Conservation (phyloP, 345 rosid genomes). For the Ceriops tagal region DNA sequence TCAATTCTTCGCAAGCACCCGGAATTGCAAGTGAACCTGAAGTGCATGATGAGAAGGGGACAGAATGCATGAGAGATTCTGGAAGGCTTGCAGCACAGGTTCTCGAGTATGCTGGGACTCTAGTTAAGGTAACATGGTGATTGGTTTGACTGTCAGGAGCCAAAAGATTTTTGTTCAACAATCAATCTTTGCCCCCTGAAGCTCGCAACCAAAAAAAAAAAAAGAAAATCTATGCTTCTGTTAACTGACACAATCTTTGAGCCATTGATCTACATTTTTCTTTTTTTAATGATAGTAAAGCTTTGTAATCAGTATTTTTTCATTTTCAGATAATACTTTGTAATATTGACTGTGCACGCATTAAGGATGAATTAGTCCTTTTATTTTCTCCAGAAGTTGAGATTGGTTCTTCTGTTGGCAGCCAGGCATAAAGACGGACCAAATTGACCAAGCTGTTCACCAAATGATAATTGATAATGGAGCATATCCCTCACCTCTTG, state of each 20-base stretch:
- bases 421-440: constrained; percentile 89
- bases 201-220: too few species aligned
- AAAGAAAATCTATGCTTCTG: too few species aligned
- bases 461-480: constrained; percentile 90
- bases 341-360: background rate
- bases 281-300: background rate
- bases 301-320: background rate
- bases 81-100: constrained; percentile 89
- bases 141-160: background rate
- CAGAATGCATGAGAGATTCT: constrained; percentile 79
- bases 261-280: background rate
- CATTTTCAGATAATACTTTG: constrained; percentile 3
- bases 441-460: constrained; percentile 86
- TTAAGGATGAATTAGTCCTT: background rate
- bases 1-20: constrained; percentile 44
- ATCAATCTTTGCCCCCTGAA: too few species aligned
- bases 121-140: constrained; percentile 58
- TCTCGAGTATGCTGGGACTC: constrained; percentile 72
- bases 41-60: constrained; percentile 73
- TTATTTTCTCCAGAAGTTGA: constrained; percentile 18
- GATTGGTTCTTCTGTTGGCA: constrained; percentile 40
- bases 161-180: background rate
- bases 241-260: too few species aligned
- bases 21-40: constrained; percentile 73
- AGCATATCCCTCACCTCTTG: constrained; percentile 96